phyloP scores from a whole-genome alignment of 371 early-diverging fungal species.

The Umbelopsis sp. region DNA sequence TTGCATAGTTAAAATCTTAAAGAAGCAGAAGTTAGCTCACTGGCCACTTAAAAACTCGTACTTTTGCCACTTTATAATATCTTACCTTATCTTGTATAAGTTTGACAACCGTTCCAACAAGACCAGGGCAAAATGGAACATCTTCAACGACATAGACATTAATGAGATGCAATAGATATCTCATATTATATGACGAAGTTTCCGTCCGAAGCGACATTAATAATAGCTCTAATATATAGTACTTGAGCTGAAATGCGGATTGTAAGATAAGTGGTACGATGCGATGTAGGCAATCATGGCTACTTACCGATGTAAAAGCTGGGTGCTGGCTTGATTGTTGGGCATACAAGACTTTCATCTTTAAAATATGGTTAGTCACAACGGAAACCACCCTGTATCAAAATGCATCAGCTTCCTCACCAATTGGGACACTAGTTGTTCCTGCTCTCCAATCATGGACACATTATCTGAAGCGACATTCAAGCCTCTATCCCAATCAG shows the following conservation, averaged over 20 bases:
- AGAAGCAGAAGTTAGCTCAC: background rate
- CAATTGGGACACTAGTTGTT: constrained; percentile 58
- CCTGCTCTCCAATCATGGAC: constrained; percentile 51
- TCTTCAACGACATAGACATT: constrained; percentile 80
- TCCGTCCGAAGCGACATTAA: constrained; percentile 71
- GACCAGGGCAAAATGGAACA: constrained; percentile 73
- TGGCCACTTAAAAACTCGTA: background rate
- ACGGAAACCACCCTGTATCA: background rate
- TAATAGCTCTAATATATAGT: constrained; percentile 70
- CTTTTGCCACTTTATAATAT: too few relatives aligned
- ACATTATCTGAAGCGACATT: constrained; percentile 48
- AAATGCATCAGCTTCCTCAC: constrained; percentile 28
- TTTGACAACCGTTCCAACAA: constrained; percentile 72
- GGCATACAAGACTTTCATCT: constrained; percentile 26
- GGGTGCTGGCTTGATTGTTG: constrained; percentile 21
- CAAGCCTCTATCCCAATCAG: constrained; percentile 56
- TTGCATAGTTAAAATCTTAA: constrained; percentile 63
- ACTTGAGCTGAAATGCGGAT: constrained; percentile 56
- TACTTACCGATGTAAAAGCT: constrained; percentile 50
- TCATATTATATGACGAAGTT: constrained; percentile 66
- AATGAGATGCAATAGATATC: constrained; percentile 70
- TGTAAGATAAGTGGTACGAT: background rate
- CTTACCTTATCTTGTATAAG: constrained; percentile 77
- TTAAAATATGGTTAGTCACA: background rate
- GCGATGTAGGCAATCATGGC: background rate